phyloP scores from a whole-genome alignment of 441 rosid species.

The Populus hybrid region DNA sequence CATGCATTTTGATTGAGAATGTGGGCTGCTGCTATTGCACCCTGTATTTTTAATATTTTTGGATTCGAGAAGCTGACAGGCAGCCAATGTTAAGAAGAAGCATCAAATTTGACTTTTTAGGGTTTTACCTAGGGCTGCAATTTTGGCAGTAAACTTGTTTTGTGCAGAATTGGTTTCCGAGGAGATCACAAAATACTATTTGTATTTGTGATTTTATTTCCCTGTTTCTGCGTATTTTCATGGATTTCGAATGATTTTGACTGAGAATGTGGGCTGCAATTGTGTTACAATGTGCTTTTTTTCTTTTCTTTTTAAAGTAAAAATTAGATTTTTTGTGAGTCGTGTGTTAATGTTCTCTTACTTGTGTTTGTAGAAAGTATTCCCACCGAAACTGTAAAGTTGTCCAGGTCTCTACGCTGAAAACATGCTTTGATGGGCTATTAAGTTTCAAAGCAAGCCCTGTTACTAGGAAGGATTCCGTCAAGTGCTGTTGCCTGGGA shows the following conservation, averaged over 20 bases:
- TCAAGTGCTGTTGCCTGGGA: constrained; percentile 43
- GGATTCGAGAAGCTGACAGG: background rate
- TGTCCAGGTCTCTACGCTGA: constrained; percentile 25
- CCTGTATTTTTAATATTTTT: background rate
- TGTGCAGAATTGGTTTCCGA: background rate
- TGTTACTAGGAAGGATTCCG: constrained; percentile 26
- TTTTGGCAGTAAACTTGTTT: background rate
- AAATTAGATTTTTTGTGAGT: background rate
- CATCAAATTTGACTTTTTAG: constrained; percentile 23
- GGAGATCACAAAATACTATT: too few species aligned
- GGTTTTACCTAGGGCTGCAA: background rate
- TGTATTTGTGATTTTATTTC: too few species aligned
- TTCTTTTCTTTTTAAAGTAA: background rate
- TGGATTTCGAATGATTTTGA: background rate
- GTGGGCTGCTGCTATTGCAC: background rate
- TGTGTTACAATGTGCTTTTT: background rate
- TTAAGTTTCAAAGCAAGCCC: constrained; percentile 31
- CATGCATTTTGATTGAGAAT: background rate
- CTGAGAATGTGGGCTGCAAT: background rate
- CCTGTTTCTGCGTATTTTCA: background rate
- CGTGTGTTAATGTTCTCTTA: background rate
- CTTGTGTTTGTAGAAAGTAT: constrained; percentile 34
- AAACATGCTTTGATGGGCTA: constrained; percentile 18
- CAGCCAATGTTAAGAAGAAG: constrained; percentile 1
- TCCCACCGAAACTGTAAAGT: constrained; percentile 30